Evolutionary conservation across 2,329 filamentous ascomycete species (phyloP).

Genomic region (Lasiodiplodia theobromae): DNA sequence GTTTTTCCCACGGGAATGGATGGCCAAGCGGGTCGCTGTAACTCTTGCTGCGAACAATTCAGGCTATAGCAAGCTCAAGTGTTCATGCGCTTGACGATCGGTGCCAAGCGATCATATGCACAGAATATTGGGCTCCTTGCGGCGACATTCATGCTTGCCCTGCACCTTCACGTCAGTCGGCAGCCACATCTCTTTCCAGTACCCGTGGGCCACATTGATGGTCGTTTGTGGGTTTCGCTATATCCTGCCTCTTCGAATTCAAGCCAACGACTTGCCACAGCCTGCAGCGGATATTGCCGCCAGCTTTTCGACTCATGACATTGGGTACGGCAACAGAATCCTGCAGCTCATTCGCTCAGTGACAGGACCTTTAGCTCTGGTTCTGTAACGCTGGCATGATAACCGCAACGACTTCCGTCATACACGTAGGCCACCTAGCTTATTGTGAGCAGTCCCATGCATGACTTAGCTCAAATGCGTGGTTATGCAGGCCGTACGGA

Average conservation of each 20-base stretch:
- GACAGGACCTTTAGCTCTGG: neutral
- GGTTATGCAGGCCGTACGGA: neutral
- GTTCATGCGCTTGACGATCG: neutral
- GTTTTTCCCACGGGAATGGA: constrained; percentile 2
- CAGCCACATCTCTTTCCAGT: neutral
- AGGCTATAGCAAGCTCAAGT: constrained; percentile 8
- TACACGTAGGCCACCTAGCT: neutral
- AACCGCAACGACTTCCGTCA: neutral
- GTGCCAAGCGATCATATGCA: neutral
- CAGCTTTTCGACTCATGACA: neutral
- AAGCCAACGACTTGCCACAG: constrained; percentile 12
- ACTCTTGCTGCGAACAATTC: constrained; percentile 24
- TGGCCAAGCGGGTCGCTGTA: constrained; percentile 12
- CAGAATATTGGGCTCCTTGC: constrained; percentile 7
- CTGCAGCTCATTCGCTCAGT: neutral
- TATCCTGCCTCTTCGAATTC: neutral
- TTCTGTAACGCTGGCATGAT: neutral
- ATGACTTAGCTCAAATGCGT: neutral
- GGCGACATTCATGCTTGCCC: constrained; percentile 11
- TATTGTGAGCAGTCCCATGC: neutral
- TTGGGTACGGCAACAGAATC: neutral
- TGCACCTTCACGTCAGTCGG: neutral
- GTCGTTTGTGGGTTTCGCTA: neutral
- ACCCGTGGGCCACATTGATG: neutral
- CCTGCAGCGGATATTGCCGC: neutral